phyloP scores from a whole-genome alignment of 148 eudicot species.

The Nepenthes mirabilis region DNA sequence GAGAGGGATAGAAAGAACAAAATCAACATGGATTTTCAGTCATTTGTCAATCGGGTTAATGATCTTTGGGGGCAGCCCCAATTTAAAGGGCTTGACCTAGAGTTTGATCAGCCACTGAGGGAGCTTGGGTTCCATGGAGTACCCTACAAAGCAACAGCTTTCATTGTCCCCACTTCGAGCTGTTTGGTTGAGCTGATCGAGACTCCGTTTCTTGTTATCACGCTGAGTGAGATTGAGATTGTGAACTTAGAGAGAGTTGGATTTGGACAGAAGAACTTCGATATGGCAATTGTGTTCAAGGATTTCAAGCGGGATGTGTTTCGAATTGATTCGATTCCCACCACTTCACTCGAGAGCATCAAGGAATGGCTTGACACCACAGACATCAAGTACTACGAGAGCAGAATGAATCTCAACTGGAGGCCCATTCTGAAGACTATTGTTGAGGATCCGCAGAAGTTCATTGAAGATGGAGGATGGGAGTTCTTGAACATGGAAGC shows the following conservation, averaged over 20 bases:
- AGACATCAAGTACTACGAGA: slow-evolving; percentile 85
- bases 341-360: slow-evolving; percentile 70
- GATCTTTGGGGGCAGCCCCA: slow-evolving; percentile 86
- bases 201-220: slow-evolving; percentile 65
- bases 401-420: slow-evolving; percentile 90
- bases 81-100: slow-evolving; percentile 59
- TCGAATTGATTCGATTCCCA: slow-evolving; percentile 88
- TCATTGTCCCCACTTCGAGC: slow-evolving; percentile 87
- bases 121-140: slow-evolving; percentile 97
- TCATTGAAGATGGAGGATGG: slow-evolving; percentile 90
- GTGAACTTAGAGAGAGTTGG: slow-evolving; percentile 92
- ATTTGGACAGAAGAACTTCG: slow-evolving; percentile 91
- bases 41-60: slow-evolving; percentile 77
- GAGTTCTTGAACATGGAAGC: slow-evolving; percentile 89
- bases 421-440: slow-evolving; percentile 73
- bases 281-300: slow-evolving; percentile 83
- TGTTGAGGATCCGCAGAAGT: slow-evolving; percentile 66
- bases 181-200: slow-evolving; percentile 91
- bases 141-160: slow-evolving; percentile 77
- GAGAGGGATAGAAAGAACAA: slow-evolving; percentile 87
- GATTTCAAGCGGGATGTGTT: slow-evolving; percentile 87
- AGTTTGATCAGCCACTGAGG: slow-evolving; percentile 90
- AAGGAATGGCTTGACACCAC: slow-evolving; percentile 95
- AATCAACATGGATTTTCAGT: slow-evolving; percentile 77
- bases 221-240: slow-evolving; percentile 72